Conservation (phyloP, 2,329 filamentous ascomycete species). For the Arthrobotrys pseudoclavata region DNA sequence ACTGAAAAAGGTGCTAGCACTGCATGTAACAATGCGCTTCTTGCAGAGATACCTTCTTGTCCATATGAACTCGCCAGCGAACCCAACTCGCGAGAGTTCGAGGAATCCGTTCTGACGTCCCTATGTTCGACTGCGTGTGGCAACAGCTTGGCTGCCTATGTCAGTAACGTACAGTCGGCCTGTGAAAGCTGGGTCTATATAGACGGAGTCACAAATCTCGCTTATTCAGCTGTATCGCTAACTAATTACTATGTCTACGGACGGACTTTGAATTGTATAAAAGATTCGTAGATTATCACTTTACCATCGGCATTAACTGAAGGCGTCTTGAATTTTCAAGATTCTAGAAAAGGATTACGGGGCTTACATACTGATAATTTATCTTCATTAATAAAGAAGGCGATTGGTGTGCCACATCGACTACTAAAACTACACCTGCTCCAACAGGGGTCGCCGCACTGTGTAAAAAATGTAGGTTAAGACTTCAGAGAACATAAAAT, state of each 20-base stretch:
- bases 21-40: conserved; percentile 45
- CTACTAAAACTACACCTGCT: conserved; percentile 37
- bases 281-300: conserved; percentile 39
- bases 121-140: conserved; percentile 42
- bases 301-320: neutral
- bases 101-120: conserved; percentile 34
- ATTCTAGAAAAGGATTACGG: conserved; percentile 1
- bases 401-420: conserved; percentile 45
- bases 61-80: conserved; percentile 47
- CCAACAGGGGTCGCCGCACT: conserved; percentile 32
- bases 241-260: conserved; percentile 51
- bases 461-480: conserved; percentile 45
- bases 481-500: conserved; percentile 1
- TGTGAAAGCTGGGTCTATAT: conserved; percentile 48
- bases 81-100: conserved; percentile 41
- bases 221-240: conserved; percentile 48
- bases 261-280: conserved; percentile 45
- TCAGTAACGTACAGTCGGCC: conserved; percentile 38
- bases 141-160: conserved; percentile 41
- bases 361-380: conserved; percentile 16
- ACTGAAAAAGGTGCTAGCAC: conserved; percentile 45
- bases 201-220: conserved; percentile 38
- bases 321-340: neutral
- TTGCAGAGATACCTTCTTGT: conserved; percentile 47
- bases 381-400: conserved; percentile 28